Conservation (phyloP, 2,329 filamentous ascomycete species). For the Aspergillus quadrilineatus region DNA sequence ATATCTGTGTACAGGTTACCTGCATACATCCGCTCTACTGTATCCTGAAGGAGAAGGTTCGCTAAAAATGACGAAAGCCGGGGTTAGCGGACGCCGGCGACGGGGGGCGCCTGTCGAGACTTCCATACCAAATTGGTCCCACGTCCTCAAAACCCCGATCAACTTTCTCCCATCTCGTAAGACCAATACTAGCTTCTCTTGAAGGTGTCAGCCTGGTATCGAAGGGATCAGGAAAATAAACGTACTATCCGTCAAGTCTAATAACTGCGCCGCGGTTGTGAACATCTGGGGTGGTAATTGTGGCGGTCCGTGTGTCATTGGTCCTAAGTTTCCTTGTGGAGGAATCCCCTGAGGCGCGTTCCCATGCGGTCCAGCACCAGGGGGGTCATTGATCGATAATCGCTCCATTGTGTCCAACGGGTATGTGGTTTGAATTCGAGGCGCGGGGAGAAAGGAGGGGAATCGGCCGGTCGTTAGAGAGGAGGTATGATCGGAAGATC, state of each 20-base stretch:
- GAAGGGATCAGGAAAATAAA: slow-evolving; percentile 2
- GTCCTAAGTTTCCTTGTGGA: slow-evolving; percentile 27
- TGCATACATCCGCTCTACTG: slow-evolving; percentile 82
- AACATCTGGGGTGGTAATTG: slow-evolving; percentile 83
- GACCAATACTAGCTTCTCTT: slow-evolving; percentile 92
- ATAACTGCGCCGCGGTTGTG: slow-evolving; percentile 89
- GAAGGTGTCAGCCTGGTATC: neutral
- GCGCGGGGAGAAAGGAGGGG: slow-evolving; percentile 6
- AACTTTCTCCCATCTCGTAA: slow-evolving; percentile 92
- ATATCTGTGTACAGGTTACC: slow-evolving; percentile 77
- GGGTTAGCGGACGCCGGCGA: slow-evolving; percentile 1
- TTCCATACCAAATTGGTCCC: slow-evolving; percentile 90
- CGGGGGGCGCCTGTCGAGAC: neutral
- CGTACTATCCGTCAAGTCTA: slow-evolving; percentile 97
- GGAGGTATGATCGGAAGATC: neutral
- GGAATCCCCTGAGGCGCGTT: slow-evolving; percentile 30
- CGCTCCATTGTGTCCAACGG: slow-evolving; percentile 34
- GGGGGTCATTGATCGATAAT: slow-evolving; percentile 35
- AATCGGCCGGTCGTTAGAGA: neutral
- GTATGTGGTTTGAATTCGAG: slow-evolving; percentile 14
- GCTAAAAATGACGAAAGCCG: slow-evolving; percentile 54
- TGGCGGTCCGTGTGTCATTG: slow-evolving; percentile 41
- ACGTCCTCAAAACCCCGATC: slow-evolving; percentile 86
- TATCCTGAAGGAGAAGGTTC: slow-evolving; percentile 92
- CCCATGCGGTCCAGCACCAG: slow-evolving; percentile 28